A percentile compares a stretch with the other conserved stretches of the same genome.
These are phyloP conservation scores for Chenopodium formosanum DNA, from an alignment of 148 eudicot genomes.

Conservation along the genomic window DNA sequence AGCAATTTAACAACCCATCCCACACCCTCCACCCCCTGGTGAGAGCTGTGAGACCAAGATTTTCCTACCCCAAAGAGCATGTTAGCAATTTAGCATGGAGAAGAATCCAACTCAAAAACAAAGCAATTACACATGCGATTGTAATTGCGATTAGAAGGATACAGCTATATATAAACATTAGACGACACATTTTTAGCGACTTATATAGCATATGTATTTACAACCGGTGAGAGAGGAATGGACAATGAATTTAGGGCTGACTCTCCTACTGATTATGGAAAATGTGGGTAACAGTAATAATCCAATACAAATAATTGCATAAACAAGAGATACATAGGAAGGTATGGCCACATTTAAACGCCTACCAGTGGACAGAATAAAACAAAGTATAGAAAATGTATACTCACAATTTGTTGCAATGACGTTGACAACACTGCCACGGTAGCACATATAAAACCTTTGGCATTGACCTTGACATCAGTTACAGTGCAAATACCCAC, in stretches of 20 bases:
- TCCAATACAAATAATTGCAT: neutral
- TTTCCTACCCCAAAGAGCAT: no score
- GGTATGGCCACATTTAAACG: constrained; percentile 5
- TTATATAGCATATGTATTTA: neutral
- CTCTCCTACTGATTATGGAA: neutral
- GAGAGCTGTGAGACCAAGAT: no score
- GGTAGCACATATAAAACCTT: constrained; percentile 74
- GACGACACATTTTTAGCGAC: neutral
- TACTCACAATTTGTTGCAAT: constrained; percentile 79
- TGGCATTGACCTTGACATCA: constrained; percentile 74
- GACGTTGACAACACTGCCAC: constrained; percentile 72
- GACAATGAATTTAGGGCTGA: neutral
- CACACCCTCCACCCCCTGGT: no score
- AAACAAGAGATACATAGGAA: neutral
- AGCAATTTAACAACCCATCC: no score
- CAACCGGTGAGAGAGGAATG: neutral
- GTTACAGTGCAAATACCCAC: constrained; percentile 89
- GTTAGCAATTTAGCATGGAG: no score
- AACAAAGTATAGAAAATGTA: neutral
- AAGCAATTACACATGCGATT: neutral
- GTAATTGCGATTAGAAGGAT: no score
- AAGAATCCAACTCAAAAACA: neutral
- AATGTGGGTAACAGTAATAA: neutral
- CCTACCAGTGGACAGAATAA: neutral
- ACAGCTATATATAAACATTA: neutral